Conservation (phyloP, 306 rosid species). For the Pyrus communis region DNA sequence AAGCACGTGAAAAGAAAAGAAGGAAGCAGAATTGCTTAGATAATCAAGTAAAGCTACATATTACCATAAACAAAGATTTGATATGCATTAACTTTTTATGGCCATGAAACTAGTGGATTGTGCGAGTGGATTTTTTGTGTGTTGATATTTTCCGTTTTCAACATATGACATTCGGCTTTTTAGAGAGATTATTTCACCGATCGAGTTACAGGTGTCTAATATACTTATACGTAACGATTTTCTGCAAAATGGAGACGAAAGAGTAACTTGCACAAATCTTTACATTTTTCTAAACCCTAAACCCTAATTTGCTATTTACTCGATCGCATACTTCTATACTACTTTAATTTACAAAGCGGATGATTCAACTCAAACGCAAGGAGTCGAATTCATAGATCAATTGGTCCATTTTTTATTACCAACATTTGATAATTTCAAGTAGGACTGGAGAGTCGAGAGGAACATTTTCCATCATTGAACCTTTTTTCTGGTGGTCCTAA, state of each 20-base stretch:
- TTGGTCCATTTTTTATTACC: no score
- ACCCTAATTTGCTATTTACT: no score
- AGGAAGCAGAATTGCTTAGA: not conserved
- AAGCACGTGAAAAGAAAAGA: no score
- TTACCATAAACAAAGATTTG: not conserved
- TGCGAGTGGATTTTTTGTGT: not conserved
- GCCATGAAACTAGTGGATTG: not conserved
- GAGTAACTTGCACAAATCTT: not conserved
- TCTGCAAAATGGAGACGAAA: not conserved
- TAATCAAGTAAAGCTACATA: no score
- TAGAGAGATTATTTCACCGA: not conserved
- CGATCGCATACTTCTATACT: no score
- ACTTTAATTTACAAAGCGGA: no score
- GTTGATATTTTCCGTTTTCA: not conserved
- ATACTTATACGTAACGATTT: not conserved
- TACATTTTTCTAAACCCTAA: no score
- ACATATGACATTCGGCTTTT: no score
- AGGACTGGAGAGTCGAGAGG: not conserved
- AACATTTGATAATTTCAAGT: not conserved
- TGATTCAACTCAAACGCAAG: not conserved
- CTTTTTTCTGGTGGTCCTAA: not conserved
- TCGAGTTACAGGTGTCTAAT: not conserved
- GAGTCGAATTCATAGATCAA: no score
- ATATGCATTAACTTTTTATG: no score
- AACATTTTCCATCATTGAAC: not conserved